Conservation (phyloP, 306 rosid species). For the Citrullus colocynthis region DNA sequence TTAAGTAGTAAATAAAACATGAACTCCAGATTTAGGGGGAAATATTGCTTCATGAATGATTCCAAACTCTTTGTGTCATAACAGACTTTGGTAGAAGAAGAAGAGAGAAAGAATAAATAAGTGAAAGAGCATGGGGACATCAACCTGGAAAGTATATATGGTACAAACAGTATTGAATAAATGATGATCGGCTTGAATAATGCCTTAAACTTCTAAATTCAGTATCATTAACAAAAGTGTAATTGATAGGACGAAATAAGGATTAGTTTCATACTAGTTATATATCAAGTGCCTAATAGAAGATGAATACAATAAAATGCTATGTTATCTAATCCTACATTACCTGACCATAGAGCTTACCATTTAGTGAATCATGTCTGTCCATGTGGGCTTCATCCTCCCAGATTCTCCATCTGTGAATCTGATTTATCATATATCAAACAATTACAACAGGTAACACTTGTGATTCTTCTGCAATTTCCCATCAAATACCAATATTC, state of each 20-base stretch:
- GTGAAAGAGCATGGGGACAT: not conserved
- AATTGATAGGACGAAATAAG: not conserved
- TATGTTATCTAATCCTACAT: not conserved
- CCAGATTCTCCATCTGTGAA: constrained; percentile 93
- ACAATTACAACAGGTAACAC: constrained; percentile 8
- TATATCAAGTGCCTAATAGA: not conserved
- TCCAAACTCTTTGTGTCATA: not conserved
- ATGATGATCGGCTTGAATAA: not conserved
- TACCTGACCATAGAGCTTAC: constrained; percentile 26
- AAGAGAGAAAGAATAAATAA: not conserved
- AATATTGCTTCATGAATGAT: not conserved
- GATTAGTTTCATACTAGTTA: not conserved
- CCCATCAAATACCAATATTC: not conserved
- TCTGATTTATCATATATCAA: constrained; percentile 32
- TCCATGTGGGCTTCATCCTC: constrained; percentile 83
- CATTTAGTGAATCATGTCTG: constrained; percentile 37
- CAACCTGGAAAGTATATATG: not conserved
- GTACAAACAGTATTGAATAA: not conserved
- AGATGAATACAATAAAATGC: not conserved
- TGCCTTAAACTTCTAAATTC: not conserved
- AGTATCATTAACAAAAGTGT: not conserved
- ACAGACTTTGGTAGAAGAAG: not conserved
- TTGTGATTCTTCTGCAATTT: not conserved
- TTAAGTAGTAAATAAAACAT: not conserved
- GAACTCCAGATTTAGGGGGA: not conserved